Evolutionary conservation across 1,284 basidiomycete genomes (phyloP).

Genomic region (Ceratobasidium sp.): DNA sequence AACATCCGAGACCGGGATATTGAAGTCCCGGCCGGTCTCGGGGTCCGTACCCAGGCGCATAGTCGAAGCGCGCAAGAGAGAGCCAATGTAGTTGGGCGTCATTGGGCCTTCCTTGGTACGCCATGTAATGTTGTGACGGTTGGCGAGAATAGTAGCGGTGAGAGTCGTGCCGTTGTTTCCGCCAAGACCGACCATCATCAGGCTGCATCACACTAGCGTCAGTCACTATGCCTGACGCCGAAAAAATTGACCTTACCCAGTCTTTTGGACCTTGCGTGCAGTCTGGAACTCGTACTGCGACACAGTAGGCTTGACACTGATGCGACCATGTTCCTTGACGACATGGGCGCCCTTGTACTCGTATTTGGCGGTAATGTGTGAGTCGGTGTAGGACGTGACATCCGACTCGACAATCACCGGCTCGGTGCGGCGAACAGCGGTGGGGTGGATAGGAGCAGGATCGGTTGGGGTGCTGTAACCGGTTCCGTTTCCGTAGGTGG

Average conservation of each 20-base stretch:
- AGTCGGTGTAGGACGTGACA: slow-evolving; percentile 80
- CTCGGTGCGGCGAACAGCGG: slow-evolving; percentile 76
- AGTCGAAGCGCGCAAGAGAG: slow-evolving; percentile 92
- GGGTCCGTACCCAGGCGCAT: slow-evolving; percentile 89
- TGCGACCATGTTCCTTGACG: slow-evolving; percentile 68
- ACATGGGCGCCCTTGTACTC: slow-evolving; percentile 83
- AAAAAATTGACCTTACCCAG: slow-evolving; percentile 69
- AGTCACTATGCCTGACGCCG: slow-evolving; percentile 14
- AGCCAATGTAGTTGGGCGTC: slow-evolving; percentile 97
- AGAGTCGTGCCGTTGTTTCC: slow-evolving; percentile 98
- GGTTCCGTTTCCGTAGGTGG: slow-evolving; percentile 60
- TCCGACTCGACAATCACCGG: slow-evolving; percentile 85
- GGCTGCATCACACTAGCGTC: slow-evolving; percentile 55
- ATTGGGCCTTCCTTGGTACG: slow-evolving; percentile 92
- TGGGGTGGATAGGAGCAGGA: slow-evolving; percentile 74
- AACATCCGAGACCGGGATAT: slow-evolving; percentile 92
- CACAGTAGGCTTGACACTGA: slow-evolving; percentile 73
- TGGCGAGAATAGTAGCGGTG: slow-evolving; percentile 94
- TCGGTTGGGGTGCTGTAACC: slow-evolving; percentile 68
- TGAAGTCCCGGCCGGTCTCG: slow-evolving; percentile 85
- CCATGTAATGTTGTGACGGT: slow-evolving; percentile 95
- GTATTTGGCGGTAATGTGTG: slow-evolving; percentile 84
- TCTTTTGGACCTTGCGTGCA: slow-evolving; percentile 84
- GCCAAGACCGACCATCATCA: slow-evolving; percentile 96
- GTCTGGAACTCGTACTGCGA: slow-evolving; percentile 93